These are phyloP conservation scores for Cardamine occulta DNA, from an alignment of 345 rosid genomes.

Conservation along the genomic window DNA sequence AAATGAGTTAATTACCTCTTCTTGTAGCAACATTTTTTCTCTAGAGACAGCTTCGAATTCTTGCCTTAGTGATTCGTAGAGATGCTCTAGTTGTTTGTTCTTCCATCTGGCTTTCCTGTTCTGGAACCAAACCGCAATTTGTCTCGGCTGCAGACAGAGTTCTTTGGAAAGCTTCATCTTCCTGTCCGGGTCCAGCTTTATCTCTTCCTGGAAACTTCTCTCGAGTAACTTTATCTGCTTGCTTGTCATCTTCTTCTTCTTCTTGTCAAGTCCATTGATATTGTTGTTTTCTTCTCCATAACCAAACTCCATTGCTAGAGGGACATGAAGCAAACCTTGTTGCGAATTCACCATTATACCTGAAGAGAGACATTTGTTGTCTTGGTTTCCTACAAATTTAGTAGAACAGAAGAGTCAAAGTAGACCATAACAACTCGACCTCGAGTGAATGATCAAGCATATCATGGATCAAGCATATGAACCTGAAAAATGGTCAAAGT, in stretches of 20 bases:
- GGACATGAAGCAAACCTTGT: constrained; percentile 32
- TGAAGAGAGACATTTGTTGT: constrained; percentile 43
- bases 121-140: constrained; percentile 94
- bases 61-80: constrained; percentile 69
- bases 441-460: constrained; percentile 1
- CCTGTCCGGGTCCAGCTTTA: constrained; percentile 76
- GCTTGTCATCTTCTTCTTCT: constrained; percentile 73
- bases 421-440: neutral
- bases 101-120: constrained; percentile 92
- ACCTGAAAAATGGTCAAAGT: constrained; percentile 43
- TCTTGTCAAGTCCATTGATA: constrained; percentile 48
- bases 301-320: constrained; percentile 30
- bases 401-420: neutral
- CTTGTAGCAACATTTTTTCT: constrained; percentile 78
- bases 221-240: constrained; percentile 76
- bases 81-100: constrained; percentile 76
- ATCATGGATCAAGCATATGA: constrained; percentile 11
- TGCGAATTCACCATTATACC: constrained; percentile 44
- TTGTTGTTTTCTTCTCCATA: constrained; percentile 50
- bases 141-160: constrained; percentile 86
- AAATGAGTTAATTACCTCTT: constrained; percentile 64
- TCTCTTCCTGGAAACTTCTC: constrained; percentile 84
- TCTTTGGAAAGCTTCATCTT: constrained; percentile 83
- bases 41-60: constrained; percentile 62
- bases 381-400: constrained; percentile 12